Conservation (phyloP, 2,329 filamentous ascomycete genomes). For the Podosphaera xanthii region DNA sequence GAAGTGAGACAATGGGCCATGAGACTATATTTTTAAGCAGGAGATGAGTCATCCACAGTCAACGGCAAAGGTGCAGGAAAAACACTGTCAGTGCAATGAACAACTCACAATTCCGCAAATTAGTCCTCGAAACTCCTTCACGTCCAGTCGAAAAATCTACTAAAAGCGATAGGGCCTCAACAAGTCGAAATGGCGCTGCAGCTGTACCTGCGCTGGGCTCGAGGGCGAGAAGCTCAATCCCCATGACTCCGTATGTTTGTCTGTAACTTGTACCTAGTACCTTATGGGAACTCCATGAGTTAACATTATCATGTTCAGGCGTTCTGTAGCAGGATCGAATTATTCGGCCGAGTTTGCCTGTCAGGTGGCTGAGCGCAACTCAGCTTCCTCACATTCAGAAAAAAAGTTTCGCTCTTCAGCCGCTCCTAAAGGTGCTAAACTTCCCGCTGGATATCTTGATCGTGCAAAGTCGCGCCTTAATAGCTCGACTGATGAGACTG, state of each 20-base stretch:
- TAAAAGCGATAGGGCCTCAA: constrained; percentile 7
- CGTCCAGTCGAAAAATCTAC: constrained; percentile 13
- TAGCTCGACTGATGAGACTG: constrained; percentile 20
- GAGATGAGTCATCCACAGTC: too few species aligned
- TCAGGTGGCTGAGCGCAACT: constrained; percentile 52
- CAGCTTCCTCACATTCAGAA: constrained; percentile 20
- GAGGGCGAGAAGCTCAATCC: constrained; percentile 56
- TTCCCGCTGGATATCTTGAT: constrained; percentile 66
- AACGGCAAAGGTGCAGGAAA: too few species aligned
- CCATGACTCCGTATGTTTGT: constrained; percentile 67
- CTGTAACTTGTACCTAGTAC: not conserved
- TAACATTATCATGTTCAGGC: constrained; percentile 4
- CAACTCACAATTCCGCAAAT: constrained; percentile 77
- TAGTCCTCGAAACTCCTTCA: constrained; percentile 36
- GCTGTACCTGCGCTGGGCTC: constrained; percentile 44
- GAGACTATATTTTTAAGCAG: too few species aligned
- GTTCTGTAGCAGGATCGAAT: constrained; percentile 7
- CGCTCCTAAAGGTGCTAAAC: constrained; percentile 60
- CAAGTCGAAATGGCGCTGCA: constrained; percentile 23
- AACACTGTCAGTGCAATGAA: constrained; percentile 39
- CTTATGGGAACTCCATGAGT: not conserved
- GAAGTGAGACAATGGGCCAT: too few species aligned
- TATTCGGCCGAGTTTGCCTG: constrained; percentile 45
- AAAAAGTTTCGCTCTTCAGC: constrained; percentile 57
- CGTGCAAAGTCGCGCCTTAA: constrained; percentile 43